Conservation (phyloP, 2,329 filamentous ascomycete species). For the Venturia nashicola region DNA sequence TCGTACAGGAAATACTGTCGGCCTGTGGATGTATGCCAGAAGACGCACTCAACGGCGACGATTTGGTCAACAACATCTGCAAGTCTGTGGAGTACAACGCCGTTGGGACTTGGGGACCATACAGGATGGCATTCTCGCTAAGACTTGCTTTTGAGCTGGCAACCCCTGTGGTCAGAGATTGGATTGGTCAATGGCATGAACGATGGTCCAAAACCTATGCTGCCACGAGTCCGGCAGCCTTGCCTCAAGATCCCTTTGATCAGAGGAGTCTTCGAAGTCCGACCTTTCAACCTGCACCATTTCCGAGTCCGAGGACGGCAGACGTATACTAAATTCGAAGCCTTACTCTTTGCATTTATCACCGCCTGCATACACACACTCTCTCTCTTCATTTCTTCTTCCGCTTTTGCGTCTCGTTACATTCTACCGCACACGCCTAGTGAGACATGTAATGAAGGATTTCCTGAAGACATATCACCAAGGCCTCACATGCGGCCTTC, state of each 20-base stretch:
- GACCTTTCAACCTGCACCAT: neutral
- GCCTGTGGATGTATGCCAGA: neutral
- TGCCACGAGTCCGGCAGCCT: slow-evolving; percentile 1
- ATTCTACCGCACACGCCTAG: neutral
- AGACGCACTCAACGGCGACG: neutral
- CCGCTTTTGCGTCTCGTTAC: neutral
- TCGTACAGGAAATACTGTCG: neutral
- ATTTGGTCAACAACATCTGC: slow-evolving; percentile 5
- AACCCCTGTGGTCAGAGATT: neutral
- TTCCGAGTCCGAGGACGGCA: neutral
- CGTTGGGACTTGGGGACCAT: neutral
- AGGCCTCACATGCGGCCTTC: no score
- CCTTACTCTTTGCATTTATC: neutral
- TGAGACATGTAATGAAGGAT: neutral
- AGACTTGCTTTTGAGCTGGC: slow-evolving; percentile 3
- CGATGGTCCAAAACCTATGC: slow-evolving; percentile 1
- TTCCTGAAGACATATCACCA: neutral
- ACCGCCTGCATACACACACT: neutral
- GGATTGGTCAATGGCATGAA: slow-evolving; percentile 4
- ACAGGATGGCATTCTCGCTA: slow-evolving; percentile 1
- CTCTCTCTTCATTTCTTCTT: neutral
- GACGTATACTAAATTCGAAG: neutral
- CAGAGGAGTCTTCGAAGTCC: neutral
- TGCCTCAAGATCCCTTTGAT: slow-evolving; percentile 4
- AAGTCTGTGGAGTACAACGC: slow-evolving; percentile 6